Conservation (phyloP, 2,329 filamentous ascomycete genomes). For the Juglanconis sp. region DNA sequence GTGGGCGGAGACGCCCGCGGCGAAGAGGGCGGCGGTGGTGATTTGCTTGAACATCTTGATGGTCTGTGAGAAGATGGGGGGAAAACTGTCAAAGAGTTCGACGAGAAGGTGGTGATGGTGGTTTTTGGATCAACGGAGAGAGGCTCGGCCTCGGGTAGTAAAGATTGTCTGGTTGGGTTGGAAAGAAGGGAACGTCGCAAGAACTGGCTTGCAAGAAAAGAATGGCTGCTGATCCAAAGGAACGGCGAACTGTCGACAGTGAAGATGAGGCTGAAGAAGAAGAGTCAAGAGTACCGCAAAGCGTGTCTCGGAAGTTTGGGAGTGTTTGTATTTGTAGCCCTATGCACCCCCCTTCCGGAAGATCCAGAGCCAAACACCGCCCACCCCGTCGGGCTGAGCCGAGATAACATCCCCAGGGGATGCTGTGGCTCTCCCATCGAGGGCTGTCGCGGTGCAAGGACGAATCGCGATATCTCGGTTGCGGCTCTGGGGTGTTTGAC, state of each 20-base stretch:
- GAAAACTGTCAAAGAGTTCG: not conserved
- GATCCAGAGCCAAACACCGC: not conserved
- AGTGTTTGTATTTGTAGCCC: constrained; percentile 9
- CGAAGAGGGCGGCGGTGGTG: constrained; percentile 29
- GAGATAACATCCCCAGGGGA: constrained; percentile 14
- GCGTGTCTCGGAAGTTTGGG: not conserved
- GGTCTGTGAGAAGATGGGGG: not conserved
- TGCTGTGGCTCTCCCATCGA: not conserved
- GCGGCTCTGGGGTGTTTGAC: constrained; percentile 6
- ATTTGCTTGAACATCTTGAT: constrained; percentile 20
- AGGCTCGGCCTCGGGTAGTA: constrained; percentile 16
- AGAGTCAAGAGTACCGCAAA: not conserved
- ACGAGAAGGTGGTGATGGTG: not conserved
- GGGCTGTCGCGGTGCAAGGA: not conserved
- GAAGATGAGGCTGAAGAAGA: constrained; percentile 16
- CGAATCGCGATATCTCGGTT: constrained; percentile 7
- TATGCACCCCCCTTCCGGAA: not conserved
- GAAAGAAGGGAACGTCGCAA: constrained; percentile 14
- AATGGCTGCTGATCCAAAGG: constrained; percentile 17
- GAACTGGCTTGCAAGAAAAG: constrained; percentile 19
- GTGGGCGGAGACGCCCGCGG: constrained; percentile 47
- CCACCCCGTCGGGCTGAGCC: constrained; percentile 13
- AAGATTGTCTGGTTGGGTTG: constrained; percentile 10
- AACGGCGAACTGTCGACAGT: constrained; percentile 8
- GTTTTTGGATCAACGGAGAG: constrained; percentile 8